Evolutionary conservation across 1,284 basidiomycete genomes (phyloP).

Genomic region (Apiotrichum mycotoxinovorans): DNA sequence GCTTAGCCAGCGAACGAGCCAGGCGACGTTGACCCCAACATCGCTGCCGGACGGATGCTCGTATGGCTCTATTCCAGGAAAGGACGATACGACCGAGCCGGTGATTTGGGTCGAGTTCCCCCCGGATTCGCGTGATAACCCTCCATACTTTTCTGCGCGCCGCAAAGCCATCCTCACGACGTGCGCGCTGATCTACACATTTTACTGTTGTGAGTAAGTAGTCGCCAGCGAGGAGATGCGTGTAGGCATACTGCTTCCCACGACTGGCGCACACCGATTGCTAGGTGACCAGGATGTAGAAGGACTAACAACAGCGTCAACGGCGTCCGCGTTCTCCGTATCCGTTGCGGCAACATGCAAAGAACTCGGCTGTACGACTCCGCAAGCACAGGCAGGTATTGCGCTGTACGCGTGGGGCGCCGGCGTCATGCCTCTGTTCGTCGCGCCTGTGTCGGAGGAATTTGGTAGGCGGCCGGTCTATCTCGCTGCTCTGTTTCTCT

Average conservation of each 20-base stretch:
- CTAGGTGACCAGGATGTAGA: too few relatives aligned
- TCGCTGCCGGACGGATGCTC: constrained; percentile 12
- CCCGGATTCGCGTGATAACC: constrained; percentile 56
- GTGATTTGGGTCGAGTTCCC: constrained; percentile 60
- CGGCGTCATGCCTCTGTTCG: constrained; percentile 61
- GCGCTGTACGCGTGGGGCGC: constrained; percentile 59
- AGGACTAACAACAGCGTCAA: constrained; percentile 9
- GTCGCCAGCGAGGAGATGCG: too few relatives aligned
- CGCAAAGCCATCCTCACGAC: constrained; percentile 62
- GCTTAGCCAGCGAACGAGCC: constrained; percentile 7
- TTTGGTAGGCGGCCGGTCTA: constrained; percentile 70
- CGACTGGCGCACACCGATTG: too few relatives aligned
- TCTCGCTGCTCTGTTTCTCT: constrained; percentile 57
- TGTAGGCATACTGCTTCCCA: too few relatives aligned
- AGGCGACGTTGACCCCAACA: constrained; percentile 11
- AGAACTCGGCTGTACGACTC: constrained; percentile 61
- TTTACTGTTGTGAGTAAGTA: constrained; percentile 56
- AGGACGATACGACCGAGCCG: constrained; percentile 5
- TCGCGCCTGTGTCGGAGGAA: constrained; percentile 72
- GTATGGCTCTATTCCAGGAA: constrained; percentile 7
- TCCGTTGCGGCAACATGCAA: constrained; percentile 61
- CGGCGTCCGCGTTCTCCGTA: constrained; percentile 59
- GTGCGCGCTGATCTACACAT: constrained; percentile 59
- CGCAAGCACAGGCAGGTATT: constrained; percentile 61
- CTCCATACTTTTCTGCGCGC: constrained; percentile 55